Conservation (phyloP, 1,139 yeast genomes). For the Pichia sp. region DNA sequence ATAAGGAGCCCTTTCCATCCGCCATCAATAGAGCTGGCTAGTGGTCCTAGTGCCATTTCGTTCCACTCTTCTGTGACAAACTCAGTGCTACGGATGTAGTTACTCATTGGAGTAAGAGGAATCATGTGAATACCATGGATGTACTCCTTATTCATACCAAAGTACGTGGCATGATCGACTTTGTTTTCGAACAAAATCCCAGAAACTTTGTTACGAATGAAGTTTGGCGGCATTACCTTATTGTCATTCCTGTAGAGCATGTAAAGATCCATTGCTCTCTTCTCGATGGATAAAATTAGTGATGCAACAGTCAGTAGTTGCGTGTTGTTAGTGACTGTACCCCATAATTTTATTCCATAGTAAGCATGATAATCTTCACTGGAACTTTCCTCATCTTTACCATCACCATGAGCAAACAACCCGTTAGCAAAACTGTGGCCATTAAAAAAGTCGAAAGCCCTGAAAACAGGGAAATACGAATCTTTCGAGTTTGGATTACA, state of each 20-base stretch:
- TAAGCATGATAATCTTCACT: constrained; percentile 75
- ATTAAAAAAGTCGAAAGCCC: constrained; percentile 73
- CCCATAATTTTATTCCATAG: constrained; percentile 72
- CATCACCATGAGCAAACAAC: constrained; percentile 67
- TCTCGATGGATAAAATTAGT: constrained; percentile 58
- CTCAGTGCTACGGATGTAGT: constrained; percentile 61
- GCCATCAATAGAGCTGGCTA: constrained; percentile 53
- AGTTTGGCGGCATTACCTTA: constrained; percentile 48
- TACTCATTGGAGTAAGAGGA: constrained; percentile 83
- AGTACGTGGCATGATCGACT: constrained; percentile 86
- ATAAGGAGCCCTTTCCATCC: constrained; percentile 90
- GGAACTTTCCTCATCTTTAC: constrained; percentile 73
- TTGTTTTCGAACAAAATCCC: constrained; percentile 85
- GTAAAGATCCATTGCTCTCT: constrained; percentile 55
- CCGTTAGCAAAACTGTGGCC: constrained; percentile 88
- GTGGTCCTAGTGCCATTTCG: constrained; percentile 40
- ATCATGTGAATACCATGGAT: constrained; percentile 96
- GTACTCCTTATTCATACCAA: constrained; percentile 71
- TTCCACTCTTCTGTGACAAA: constrained; percentile 82
- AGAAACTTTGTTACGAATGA: constrained; percentile 62
- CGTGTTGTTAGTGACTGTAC: constrained; percentile 48
- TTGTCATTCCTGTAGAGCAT: constrained; percentile 54
- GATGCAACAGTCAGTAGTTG: constrained; percentile 53
- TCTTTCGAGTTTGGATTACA: constrained; percentile 60
- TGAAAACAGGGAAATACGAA: constrained; percentile 62